Evolutionary conservation across 2,329 filamentous ascomycete species (phyloP), one percentile per base, ranked within the genome.

Genomic region (Talaromyces amestolkiae): DNA sequence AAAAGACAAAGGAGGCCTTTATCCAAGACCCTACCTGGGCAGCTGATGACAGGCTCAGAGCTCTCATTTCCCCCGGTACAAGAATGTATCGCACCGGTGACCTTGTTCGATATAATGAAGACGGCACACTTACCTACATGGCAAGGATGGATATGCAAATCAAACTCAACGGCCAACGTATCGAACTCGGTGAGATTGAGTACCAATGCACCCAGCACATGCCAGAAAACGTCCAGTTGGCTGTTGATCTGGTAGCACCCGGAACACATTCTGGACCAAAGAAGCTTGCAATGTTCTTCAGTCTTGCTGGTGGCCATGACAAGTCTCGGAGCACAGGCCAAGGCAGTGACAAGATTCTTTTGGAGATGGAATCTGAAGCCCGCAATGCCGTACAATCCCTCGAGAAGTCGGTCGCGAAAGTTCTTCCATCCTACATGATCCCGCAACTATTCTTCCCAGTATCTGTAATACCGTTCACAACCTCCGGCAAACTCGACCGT

Each of bases 141-240:
- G 75, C 75, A 31, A 72, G 73, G 45, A 77, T 77, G 65, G 75
- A 77, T 53, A 75, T 73, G 2, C 78, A 80, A 63, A 77, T 80
- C 63, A 80, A 81, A 63, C 51, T 80, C 8, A 75, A 77, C n/a
- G 79, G 79, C 9, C 78, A 80, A 61, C 78, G 79, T 56, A 73
- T 81, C 10, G 79, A 81, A 64, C 72, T 79, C 4, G 78, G 76
- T 4, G 79, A 80, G 65, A 75, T 80, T n/a, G 78, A 81, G 66
- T 74, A 76, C 31, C 65, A 66, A 58, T 58, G 54, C 31, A 41
- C 65, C 13, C 54, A 61, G 33, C 35, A 64, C 37, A 73, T 79
- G 6, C 74, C 77, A 4, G 56, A 70, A 3, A 71, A 74, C 11
- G 75, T 76, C 3, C 77, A 81, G 53, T 78, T 78, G 2, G 79